These are phyloP conservation scores for Laetiporus sulphureus DNA, from an alignment of 1,284 basidiomycete genomes.

Conservation along the genomic window DNA sequence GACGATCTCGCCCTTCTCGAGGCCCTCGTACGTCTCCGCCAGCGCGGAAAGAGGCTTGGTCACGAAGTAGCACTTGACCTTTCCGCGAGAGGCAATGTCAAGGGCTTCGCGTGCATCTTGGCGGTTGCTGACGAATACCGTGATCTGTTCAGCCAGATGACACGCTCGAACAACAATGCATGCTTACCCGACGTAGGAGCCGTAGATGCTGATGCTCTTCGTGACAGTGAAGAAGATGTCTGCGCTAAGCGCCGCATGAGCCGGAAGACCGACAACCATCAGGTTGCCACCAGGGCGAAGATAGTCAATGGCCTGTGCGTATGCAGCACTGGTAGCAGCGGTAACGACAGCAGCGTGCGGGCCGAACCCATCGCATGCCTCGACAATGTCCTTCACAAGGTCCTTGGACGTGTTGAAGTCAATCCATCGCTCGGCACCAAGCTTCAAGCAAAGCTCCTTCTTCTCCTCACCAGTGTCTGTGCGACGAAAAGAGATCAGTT, in stretches of 20 bases:
- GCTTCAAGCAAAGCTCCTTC: constrained; percentile 54
- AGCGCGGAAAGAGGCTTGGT: constrained; percentile 49
- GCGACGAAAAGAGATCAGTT: background rate
- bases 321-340: constrained; percentile 52
- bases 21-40: constrained; percentile 46
- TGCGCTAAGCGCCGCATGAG: constrained; percentile 51
- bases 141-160: no score
- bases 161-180: background rate
- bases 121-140: constrained; percentile 38
- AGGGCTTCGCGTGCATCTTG: constrained; percentile 76
- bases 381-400: constrained; percentile 56
- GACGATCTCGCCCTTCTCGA: constrained; percentile 49
- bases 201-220: constrained; percentile 63
- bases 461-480: constrained; percentile 72
- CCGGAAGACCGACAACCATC: constrained; percentile 74
- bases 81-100: constrained; percentile 66
- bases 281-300: constrained; percentile 61
- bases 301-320: constrained; percentile 71
- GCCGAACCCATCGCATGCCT: constrained; percentile 63
- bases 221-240: constrained; percentile 78
- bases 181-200: constrained; percentile 61
- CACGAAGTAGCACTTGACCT: constrained; percentile 58
- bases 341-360: constrained; percentile 74
- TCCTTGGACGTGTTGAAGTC: constrained; percentile 68
- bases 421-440: constrained; percentile 77